A percentile compares a stretch with the other conserved stretches of the same genome.
These are phyloP conservation scores for Ogataea kodamae DNA, from an alignment of 805 yeast species.

Conservation along the genomic window DNA sequence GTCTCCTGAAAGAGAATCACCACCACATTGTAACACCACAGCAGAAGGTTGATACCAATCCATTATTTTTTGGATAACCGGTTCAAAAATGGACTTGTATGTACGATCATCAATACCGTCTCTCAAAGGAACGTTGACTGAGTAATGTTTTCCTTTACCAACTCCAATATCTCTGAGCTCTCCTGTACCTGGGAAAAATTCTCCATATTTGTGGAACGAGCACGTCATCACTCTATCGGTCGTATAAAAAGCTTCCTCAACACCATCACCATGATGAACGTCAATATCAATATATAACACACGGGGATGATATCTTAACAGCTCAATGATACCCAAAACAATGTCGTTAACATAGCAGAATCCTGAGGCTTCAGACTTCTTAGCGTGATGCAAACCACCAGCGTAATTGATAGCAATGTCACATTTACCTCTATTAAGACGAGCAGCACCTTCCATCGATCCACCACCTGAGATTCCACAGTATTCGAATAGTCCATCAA, in stretches of 20 bases:
- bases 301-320: constrained; percentile 78
- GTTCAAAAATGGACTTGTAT: constrained; percentile 83
- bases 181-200: constrained; percentile 93
- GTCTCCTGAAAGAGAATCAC: constrained; percentile 95
- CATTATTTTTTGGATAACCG: constrained; percentile 70
- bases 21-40: constrained; percentile 97
- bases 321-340: constrained; percentile 76
- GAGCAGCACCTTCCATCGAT: constrained; percentile 84
- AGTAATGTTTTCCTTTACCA: constrained; percentile 77
- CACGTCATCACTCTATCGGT: constrained; percentile 90
- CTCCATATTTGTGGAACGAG: constrained; percentile 90
- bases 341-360: constrained; percentile 90
- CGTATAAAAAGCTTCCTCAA: constrained; percentile 88
- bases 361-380: constrained; percentile 85
- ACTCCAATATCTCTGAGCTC: constrained; percentile 81
- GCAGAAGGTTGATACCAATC: constrained; percentile 95
- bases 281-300: constrained; percentile 87
- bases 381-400: constrained; percentile 93
- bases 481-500: constrained; percentile 74
- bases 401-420: constrained; percentile 93
- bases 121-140: constrained; percentile 80
- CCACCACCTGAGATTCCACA: constrained; percentile 85
- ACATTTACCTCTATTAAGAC: constrained; percentile 75
- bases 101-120: constrained; percentile 94
- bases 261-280: constrained; percentile 94